Base-by-base conservation (phyloP, 345 rosid species). In the Gossypium anomalum region DNA sequence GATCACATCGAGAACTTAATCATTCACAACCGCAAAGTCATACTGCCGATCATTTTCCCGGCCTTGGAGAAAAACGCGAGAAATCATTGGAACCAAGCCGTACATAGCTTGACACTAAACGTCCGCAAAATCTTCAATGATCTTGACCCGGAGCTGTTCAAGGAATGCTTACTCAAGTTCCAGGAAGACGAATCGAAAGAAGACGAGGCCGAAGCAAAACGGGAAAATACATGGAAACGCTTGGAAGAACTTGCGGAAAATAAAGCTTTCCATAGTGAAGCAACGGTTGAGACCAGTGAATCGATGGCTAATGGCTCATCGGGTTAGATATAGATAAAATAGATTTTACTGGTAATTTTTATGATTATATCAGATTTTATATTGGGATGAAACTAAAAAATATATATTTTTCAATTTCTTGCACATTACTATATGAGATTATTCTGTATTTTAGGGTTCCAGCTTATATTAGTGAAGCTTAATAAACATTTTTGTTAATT, bases 181-280 rank as follows among this genome's bases (percentile, higher is more conserved):
- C 75, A 81, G 78, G 90, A 85, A 62, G 81, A 81, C 2, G 92
- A 89, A 82, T 84, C 77, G 2, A 81, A 85, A 61, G 79, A 68
- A 27, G 78, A 77, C 53, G 87, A 86, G 47, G 44, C 71, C 34
- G 80, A 77, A 76, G 70, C 56, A 48, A 82, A 71, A 78, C 82
- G 82, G 2, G 88, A 82, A 76, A 82, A 80, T 10, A 76, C 72
- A 38, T 89, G 92, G 97, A 91, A 79, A 72, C 86, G 75, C 75
- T 78, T 93, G 79, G 95, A 93, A 82, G 95, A 91, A 79, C 81
- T 88, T 25, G 90, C 89, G 57, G 84, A 92, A 44, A 82, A 81
- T 59, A 89, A 87, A 78, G 86, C 83, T 75, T 63, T 51, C 3
- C 79, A 75, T 53, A 71, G 55, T 15, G 57, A 55, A 38, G 27